Conservation (phyloP, 306 rosid species). For the Pterocarpus santalinus region DNA sequence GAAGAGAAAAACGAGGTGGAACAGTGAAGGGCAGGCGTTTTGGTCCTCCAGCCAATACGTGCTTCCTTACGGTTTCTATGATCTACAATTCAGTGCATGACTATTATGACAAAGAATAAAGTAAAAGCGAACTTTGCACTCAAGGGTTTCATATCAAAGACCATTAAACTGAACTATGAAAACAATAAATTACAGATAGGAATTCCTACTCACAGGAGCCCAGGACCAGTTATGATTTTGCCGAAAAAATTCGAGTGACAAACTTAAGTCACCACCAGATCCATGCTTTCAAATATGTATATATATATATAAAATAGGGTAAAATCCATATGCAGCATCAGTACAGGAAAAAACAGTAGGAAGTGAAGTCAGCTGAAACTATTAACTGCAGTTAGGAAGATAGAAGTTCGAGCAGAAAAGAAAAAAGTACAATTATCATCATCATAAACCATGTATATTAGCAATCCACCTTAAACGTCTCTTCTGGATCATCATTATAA, state of each 20-base stretch:
- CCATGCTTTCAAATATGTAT: slow-evolving; percentile 11
- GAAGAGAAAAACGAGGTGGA: slow-evolving; percentile 90
- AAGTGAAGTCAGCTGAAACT: slow-evolving; percentile 25
- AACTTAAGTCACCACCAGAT: slow-evolving; percentile 32
- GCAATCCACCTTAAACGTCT: slow-evolving; percentile 75
- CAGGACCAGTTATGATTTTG: slow-evolving; percentile 33
- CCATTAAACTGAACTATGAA: slow-evolving; percentile 11
- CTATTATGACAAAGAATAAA: slow-evolving; percentile 41
- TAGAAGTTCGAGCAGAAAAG: slow-evolving; percentile 12
- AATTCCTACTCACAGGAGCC: slow-evolving; percentile 25
- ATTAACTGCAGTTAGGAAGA: slow-evolving; percentile 10
- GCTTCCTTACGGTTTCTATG: slow-evolving; percentile 83
- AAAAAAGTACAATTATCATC: background rate
- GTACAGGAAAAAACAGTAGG: slow-evolving; percentile 22
- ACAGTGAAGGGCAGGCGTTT: slow-evolving; percentile 88
- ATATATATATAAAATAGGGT: slow-evolving; percentile 6
- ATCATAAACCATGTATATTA: slow-evolving; percentile 20
- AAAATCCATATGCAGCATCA: slow-evolving; percentile 13
- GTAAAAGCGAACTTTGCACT: slow-evolving; percentile 37
- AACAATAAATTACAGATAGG: slow-evolving; percentile 22
- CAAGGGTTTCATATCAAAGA: slow-evolving; percentile 30
- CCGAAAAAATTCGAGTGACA: background rate
- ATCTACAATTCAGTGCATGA: slow-evolving; percentile 72
- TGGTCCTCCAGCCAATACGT: slow-evolving; percentile 86
- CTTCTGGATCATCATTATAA: slow-evolving; percentile 85